phyloP scores from a whole-genome alignment of 805 yeast species.

The Teunomyces kruisii region DNA sequence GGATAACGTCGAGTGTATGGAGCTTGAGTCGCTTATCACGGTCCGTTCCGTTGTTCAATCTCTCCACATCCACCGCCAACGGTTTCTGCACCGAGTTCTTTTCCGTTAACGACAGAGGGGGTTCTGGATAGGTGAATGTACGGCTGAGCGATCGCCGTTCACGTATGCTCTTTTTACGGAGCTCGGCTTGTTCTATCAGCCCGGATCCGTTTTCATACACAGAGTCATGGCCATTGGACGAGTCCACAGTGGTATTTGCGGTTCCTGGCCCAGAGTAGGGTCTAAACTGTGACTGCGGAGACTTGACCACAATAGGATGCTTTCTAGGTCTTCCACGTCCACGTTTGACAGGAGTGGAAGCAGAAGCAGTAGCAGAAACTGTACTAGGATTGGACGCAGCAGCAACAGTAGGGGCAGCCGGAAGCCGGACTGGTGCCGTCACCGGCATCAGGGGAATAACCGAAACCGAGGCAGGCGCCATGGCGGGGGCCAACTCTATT shows the following conservation, averaged over 20 bases:
- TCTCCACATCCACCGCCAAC: slow-evolving; percentile 26
- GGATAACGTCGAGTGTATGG: slow-evolving; percentile 38
- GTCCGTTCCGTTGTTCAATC: slow-evolving; percentile 21
- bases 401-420: background rate
- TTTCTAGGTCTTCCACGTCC: background rate
- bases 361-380: background rate
- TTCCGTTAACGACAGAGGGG: slow-evolving; percentile 13
- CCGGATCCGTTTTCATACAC: background rate
- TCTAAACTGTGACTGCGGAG: background rate
- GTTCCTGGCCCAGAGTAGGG: background rate
- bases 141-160: slow-evolving; percentile 1
- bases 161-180: background rate
- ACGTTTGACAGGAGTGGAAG: background rate
- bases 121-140: slow-evolving; percentile 2
- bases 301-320: background rate
- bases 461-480: background rate
- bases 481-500: background rate
- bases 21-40: slow-evolving; percentile 26
- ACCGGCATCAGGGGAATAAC: background rate
- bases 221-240: background rate
- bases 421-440: background rate
- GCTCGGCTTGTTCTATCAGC: background rate
- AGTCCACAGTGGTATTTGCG: background rate
- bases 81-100: slow-evolving; percentile 26
- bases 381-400: background rate